A percentile compares a stretch with the other conserved stretches of the same genome.
Conservation (phyloP, 2,329 filamentous ascomycete genomes). For the Fusarium goolgardi region DNA sequence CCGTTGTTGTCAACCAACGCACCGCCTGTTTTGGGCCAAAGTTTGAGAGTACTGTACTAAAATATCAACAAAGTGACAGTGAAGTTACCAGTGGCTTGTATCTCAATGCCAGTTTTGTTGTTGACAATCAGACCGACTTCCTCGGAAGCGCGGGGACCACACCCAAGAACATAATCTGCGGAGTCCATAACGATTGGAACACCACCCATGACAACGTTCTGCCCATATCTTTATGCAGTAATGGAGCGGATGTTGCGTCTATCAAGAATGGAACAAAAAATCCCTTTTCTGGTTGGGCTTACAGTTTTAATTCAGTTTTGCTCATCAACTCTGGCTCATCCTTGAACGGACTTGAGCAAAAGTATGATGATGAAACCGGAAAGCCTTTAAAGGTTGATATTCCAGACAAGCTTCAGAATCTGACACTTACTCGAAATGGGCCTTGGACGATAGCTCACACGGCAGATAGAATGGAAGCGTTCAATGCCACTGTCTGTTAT, state of each 20-base stretch:
- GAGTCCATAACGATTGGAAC: constrained; percentile 9
- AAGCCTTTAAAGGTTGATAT: background rate
- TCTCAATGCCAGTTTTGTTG: background rate
- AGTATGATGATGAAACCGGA: background rate
- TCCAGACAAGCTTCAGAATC: background rate
- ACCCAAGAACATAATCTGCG: background rate
- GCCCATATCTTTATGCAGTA: background rate
- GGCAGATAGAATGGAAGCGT: background rate
- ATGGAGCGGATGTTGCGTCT: background rate
- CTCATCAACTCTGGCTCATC: constrained; percentile 8
- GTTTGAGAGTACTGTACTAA: background rate
- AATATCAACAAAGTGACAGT: background rate
- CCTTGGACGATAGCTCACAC: constrained; percentile 7
- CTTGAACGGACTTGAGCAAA: background rate
- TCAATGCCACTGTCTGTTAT: constrained; percentile 4
- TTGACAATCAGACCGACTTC: background rate
- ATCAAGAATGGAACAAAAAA: background rate
- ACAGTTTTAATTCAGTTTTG: background rate
- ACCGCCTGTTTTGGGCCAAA: constrained; percentile 8
- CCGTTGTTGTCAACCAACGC: constrained; percentile 10
- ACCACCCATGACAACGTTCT: background rate
- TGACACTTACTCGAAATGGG: background rate
- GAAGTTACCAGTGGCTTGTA: constrained; percentile 5
- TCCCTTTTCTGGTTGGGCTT: constrained; percentile 17
- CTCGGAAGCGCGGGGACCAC: background rate